Evolutionary conservation across 2,329 filamentous ascomycete genomes (phyloP), one percentile per base, ranked within the genome.

Genomic region (Aspergillus quadrilineatus): DNA sequence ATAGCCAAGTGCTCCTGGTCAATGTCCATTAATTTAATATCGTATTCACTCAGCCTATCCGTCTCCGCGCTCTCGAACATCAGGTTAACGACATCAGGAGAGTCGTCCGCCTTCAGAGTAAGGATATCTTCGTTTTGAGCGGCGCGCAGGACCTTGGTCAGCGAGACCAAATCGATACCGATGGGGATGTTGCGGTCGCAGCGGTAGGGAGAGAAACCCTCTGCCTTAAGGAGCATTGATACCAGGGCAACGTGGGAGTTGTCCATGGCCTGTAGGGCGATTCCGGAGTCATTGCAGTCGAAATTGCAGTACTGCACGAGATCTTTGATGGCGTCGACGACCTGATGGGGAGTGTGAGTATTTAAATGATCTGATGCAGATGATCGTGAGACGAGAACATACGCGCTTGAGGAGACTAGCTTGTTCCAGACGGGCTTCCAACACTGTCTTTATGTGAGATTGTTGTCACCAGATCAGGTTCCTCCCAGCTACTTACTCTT

Each of bases 271-370:
- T 99, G 94, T 55, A 99, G 89, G 50, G 93, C 92, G 71, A 99
- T 94, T 61, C 94, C 94, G 54, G 91, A 93, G 83, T 99, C 95
- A 89, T 97, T 99, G 89, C 95, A 99, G 84, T 99, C 94, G 80
- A 99, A 99, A 81, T 99, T 99, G 87, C 94, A 99, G 80, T 99
- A 94, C 79, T 97, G 94, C 53, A 99, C 94, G 50, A 99, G 87
- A 71, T 99, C 94, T 80, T 97, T 97, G 87, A 99, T 97, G 68
- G 95, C 91, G 75, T 99, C 95, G 70, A 99, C 92, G 62, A 97
- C 90, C 92, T 96, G 65, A 46, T 26, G 62, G 50, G 6, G 17
- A 60, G 36, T 14, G 46, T 50, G 52, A 60, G 59, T 41, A n/a
- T 28, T 2, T 39, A 39, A 42, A 39, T 51, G 47, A 50, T 32